These are phyloP conservation scores for Cyphellophora europaea DNA, from an alignment of 2,329 filamentous ascomycete genomes.

Conservation along the genomic window DNA sequence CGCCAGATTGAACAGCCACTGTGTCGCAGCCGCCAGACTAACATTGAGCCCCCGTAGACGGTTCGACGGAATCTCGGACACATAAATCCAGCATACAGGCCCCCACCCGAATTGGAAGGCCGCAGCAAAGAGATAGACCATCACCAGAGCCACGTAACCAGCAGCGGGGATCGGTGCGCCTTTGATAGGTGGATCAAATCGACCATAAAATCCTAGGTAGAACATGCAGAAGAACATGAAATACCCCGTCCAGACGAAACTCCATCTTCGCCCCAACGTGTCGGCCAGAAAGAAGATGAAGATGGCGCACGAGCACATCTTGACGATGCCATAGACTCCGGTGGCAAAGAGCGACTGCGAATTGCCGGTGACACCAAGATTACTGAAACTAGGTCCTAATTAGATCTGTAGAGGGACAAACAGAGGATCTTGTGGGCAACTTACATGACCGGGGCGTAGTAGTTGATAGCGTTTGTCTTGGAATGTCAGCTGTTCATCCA, in stretches of 20 bases:
- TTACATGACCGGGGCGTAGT: conserved; percentile 55
- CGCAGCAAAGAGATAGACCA: conserved; percentile 62
- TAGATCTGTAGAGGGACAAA: no score
- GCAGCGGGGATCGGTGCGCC: conserved; percentile 50
- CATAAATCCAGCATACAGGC: conserved; percentile 63
- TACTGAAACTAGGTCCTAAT: conserved; percentile 57
- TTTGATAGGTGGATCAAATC: conserved; percentile 18
- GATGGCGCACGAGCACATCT: conserved; percentile 52
- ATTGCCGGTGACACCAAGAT: conserved; percentile 51
- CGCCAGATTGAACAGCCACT: conserved; percentile 68
- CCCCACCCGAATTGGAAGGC: conserved; percentile 66
- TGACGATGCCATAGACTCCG: conserved; percentile 64
- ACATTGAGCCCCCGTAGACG: conserved; percentile 59
- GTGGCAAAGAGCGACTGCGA: conserved; percentile 59
- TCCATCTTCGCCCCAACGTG: conserved; percentile 56
- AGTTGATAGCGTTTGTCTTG: conserved; percentile 41
- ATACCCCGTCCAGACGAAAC: conserved; percentile 55
- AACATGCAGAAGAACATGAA: conserved; percentile 56
- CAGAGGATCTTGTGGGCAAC: no score
- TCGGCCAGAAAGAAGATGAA: conserved; percentile 63
- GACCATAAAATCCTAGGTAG: conserved; percentile 63
- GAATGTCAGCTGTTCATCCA: no score
- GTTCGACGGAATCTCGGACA: conserved; percentile 60
- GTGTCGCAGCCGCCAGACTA: conserved; percentile 56
- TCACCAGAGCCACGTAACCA: conserved; percentile 61